Evolutionary conservation across 352 stramenopile species (phyloP), one percentile per base, ranked within the genome.

Genomic region (Globisporangium ultimum): DNA sequence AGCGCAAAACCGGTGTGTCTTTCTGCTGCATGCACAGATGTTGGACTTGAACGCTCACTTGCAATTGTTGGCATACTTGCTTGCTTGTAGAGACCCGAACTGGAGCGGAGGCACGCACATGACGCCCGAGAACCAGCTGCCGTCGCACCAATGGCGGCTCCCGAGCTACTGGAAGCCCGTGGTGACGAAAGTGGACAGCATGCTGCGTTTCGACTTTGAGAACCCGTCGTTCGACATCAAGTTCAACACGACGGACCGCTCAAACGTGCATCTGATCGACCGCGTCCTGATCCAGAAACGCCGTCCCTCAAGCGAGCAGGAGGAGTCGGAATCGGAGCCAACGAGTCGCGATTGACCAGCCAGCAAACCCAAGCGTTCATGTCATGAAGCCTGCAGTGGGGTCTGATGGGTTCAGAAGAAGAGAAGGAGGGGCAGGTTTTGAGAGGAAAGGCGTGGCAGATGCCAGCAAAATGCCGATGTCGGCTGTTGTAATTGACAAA

Each of bases 151-250:
- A 56, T 93, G 84, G 83, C 75, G 68, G 28, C 63, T 70, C 15
- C 85, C 85, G 24, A 95, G 84, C 68, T 93, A 89, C 60, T 93
- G 83, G 85, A 86, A 91, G 58, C 83, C 83, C 53, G 66, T 89
- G 70, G 74, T 89, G 60, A 88, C 78, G 55, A 89, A 84, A 63
- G 80, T 93, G 57, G 82, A 87, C 68, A 91, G 90, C 59, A 84
- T 95, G 65, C 58, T 95, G 60, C 83, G 85, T 20, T 58, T 93
- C 49, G 85, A 95, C 58, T 92, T 95, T 55, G 86, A 95, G 62
- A 89, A 95, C 61, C 79, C 76, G 18, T 80, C 75, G 45, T 67
- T 93, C 15, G 84, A 93, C 55, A 63, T 40, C 51, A 89, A 84
- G 41, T 84, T 92, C 50, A 92, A 91, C 64, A 76, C 74, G 21